Conservation (phyloP, 108 stramenopile genomes). For the Schizochytrium sp. region DNA sequence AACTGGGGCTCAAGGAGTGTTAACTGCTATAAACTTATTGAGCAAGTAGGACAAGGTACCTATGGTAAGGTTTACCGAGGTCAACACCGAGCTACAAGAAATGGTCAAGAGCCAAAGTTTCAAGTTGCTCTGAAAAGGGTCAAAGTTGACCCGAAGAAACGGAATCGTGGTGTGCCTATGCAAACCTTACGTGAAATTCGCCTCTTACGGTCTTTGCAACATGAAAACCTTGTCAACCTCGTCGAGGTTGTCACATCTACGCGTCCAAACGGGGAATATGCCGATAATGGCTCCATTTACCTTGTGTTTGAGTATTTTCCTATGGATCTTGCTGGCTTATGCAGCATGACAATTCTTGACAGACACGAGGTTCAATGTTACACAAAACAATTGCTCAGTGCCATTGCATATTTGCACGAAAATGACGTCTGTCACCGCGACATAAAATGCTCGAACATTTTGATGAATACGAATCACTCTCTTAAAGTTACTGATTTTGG, state of each 20-base stretch:
- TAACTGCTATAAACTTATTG: neutral
- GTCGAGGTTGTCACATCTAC: slow-evolving; percentile 92
- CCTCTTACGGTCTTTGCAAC: slow-evolving; percentile 87
- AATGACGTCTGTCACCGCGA: slow-evolving; percentile 90
- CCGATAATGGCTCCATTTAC: slow-evolving; percentile 77
- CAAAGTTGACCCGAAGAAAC: slow-evolving; percentile 82
- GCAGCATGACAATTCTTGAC: slow-evolving; percentile 69
- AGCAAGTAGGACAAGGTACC: slow-evolving; percentile 66
- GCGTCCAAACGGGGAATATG: slow-evolving; percentile 75
- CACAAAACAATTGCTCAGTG: slow-evolving; percentile 81
- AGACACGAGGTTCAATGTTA: slow-evolving; percentile 57
- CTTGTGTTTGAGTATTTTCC: slow-evolving; percentile 95
- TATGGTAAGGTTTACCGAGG: slow-evolving; percentile 64
- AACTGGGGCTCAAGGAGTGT: neutral
- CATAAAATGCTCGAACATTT: slow-evolving; percentile 89
- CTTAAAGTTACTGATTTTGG: slow-evolving; percentile 92
- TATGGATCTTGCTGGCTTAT: slow-evolving; percentile 87
- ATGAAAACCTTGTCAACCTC: slow-evolving; percentile 86
- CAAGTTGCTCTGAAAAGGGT: slow-evolving; percentile 89
- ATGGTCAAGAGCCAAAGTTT: too few relatives aligned
- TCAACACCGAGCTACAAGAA: slow-evolving; percentile 69
- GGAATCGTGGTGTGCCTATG: slow-evolving; percentile 91
- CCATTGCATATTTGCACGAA: slow-evolving; percentile 82
- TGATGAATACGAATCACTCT: slow-evolving; percentile 79
- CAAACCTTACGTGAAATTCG: slow-evolving; percentile 93